Conservation (phyloP, 1,284 basidiomycete species). For the Malassezia japonica region DNA sequence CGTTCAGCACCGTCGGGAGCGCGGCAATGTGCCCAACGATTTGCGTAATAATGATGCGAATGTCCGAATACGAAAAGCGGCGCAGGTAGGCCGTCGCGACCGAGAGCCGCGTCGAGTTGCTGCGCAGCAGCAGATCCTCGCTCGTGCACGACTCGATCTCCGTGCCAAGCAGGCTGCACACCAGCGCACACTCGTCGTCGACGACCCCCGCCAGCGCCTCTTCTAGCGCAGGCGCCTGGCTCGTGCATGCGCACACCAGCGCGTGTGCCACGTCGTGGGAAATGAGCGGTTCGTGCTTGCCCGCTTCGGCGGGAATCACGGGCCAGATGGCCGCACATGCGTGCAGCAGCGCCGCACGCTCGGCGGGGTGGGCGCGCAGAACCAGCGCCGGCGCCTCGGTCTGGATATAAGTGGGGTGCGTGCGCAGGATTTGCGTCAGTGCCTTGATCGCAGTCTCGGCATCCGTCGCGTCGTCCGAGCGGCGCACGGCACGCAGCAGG, state of each 20-base stretch:
- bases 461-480: neutral
- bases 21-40: neutral
- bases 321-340: neutral
- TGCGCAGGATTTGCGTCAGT: neutral
- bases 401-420: neutral
- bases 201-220: neutral
- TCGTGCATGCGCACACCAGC: neutral
- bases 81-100: constrained; percentile 4
- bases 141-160: constrained; percentile 1
- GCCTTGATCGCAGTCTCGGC: neutral
- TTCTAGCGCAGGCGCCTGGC: neutral
- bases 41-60: neutral
- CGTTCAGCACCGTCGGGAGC: neutral
- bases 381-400: neutral
- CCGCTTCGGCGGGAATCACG: neutral
- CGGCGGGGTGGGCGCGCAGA: neutral
- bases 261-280: neutral
- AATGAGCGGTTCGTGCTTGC: too few species aligned
- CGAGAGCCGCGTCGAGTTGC: neutral
- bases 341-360: neutral
- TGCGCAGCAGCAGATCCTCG: constrained; percentile 2
- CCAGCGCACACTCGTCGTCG: neutral
- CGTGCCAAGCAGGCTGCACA: neutral
- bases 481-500: neutral
- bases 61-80: neutral